phyloP scores from a whole-genome alignment of 2,329 filamentous ascomycete species.

The Penicillium sp. region DNA sequence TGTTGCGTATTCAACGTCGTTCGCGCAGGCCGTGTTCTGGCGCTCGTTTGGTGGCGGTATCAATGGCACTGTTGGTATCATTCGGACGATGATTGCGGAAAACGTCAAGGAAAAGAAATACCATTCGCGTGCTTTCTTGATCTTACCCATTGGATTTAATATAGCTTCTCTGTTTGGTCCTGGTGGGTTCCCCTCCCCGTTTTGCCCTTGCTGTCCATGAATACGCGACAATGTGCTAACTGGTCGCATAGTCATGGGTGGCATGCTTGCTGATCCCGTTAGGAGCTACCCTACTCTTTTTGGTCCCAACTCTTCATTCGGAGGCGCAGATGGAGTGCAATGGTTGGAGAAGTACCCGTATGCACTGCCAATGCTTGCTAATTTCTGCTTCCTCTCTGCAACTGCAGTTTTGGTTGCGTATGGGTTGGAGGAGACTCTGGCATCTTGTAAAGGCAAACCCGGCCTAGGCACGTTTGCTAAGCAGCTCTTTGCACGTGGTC shows the following conservation, averaged over 20 bases:
- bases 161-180: slow-evolving; percentile 54
- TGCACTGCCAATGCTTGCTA: slow-evolving; percentile 65
- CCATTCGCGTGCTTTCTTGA: slow-evolving; percentile 53
- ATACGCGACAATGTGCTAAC: slow-evolving; percentile 37
- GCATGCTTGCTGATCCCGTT: slow-evolving; percentile 63
- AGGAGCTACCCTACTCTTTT: slow-evolving; percentile 62
- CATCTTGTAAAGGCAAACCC: slow-evolving; percentile 45
- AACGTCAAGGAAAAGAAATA: slow-evolving; percentile 67
- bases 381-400: slow-evolving; percentile 55
- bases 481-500: slow-evolving; percentile 27
- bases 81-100: slow-evolving; percentile 69
- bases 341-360: slow-evolving; percentile 65
- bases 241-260: slow-evolving; percentile 53
- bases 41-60: slow-evolving; percentile 63
- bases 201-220: slow-evolving; percentile 38
- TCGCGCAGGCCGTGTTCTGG: slow-evolving; percentile 62
- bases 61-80: slow-evolving; percentile 69
- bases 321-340: slow-evolving; percentile 53
- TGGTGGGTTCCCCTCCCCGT: slow-evolving; percentile 33
- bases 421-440: slow-evolving; percentile 62
- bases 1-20: slow-evolving; percentile 64
- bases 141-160: slow-evolving; percentile 65
- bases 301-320: slow-evolving; percentile 55
- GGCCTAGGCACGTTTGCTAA: slow-evolving; percentile 42
- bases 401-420: slow-evolving; percentile 57